Base-by-base conservation (phyloP, 306 rosid species). In the Calophaca sinica region DNA sequence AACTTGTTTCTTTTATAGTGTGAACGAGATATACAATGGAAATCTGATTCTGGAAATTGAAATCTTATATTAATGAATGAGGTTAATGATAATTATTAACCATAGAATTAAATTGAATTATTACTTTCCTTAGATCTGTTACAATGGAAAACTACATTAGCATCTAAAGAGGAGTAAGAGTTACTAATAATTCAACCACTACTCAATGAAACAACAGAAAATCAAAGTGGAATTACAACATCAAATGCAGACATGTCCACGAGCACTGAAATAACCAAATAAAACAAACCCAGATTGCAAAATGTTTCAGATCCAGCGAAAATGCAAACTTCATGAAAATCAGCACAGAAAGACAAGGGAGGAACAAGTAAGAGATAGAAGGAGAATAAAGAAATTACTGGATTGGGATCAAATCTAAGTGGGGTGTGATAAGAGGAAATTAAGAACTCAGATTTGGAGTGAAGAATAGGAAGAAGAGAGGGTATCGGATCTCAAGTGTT, bases 381-480 rank as follows among this genome's bases (percentile, higher is more conserved):
- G 29, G 46, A 51, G 1, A 13, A 32, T 15, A 26, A 57, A 20
- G 59, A 66, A 1, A 76, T 72, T 77, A 82, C 82, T 77, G 80
- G 79, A 72, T 51, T 42, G 41, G 38, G 65, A 68, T 58, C 7
- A 80, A 73, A 67, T 60, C 51, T 67, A 59, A 53, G 52, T 79
- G 66, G 68, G 68, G 70, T 57, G 54, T 57, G 71, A 42, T 7
- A 51, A 28, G 38, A 66, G 64, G 42, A 71, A 74, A 66, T 59
- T 69, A 48, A 48, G 72, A 70, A 52, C 50, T 66, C 54, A 70
- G 79, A 72, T 77, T 77, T 39, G 75, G 67, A 60, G 84, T 65
- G 69, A 10, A 60, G 80, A 63, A 50, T 31, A 52, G 26, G 26
- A 61, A 48, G 45, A 77, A 26, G 42, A 58, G 61, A 33, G 10